A percentile compares a stretch with the other conserved stretches of the same genome.
phyloP scores from a whole-genome alignment of 2,329 filamentous ascomycete species.

The Colletotrichum falcatum region DNA sequence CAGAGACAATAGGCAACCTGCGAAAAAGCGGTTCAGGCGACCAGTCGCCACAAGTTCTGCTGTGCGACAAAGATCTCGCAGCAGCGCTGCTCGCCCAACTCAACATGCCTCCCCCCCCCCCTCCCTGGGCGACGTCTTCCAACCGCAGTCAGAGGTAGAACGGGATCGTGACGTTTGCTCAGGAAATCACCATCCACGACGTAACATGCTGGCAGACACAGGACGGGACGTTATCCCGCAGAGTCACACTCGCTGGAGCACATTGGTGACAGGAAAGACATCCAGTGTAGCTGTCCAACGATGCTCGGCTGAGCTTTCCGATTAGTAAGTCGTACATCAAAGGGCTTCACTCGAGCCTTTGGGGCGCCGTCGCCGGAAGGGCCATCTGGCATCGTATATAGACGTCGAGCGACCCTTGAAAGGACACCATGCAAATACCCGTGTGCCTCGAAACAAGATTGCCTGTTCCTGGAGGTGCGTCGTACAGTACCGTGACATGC shows the following conservation, averaged over 20 bases:
- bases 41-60: neutral
- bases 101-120: too few relatives aligned
- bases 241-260: conserved; percentile 24
- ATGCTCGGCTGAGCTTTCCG: neutral
- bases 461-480: conserved; percentile 30
- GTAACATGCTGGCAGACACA: conserved; percentile 21
- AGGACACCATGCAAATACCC: conserved; percentile 18
- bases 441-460: conserved; percentile 36
- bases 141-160: neutral
- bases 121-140: neutral
- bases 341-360: neutral
- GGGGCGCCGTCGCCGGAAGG: neutral
- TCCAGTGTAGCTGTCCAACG: neutral
- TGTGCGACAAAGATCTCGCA: neutral
- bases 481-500: conserved; percentile 2
- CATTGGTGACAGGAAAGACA: neutral
- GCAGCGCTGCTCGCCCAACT: neutral
- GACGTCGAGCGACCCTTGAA: neutral
- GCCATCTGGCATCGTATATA: neutral
- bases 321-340: neutral
- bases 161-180: conserved; percentile 11
- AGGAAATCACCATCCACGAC: conserved; percentile 21
- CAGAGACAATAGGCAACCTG: neutral
- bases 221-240: conserved; percentile 1
- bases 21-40: too few relatives aligned